Percentiles rank a stretch among this genome's conserved stretches.
These are phyloP conservation scores for Zea luxurians DNA, from an alignment of 176 grass and related monocot genomes.

Conservation along the genomic window DNA sequence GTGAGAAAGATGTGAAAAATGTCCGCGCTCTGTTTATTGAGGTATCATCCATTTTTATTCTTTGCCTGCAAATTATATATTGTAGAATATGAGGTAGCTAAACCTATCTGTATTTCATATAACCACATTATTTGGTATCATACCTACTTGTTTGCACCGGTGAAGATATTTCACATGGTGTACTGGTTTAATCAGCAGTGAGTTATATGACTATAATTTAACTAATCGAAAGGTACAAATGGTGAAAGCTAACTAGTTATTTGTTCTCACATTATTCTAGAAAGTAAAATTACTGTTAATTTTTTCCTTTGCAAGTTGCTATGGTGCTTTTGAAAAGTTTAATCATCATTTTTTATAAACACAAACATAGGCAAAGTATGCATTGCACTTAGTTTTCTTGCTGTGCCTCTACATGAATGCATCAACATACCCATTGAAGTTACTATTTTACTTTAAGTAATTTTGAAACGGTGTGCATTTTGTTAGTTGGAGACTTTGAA, in stretches of 20 bases:
- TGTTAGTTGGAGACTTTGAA: conserved; percentile 81
- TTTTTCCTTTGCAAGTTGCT: conserved; percentile 18
- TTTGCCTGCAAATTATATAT: conserved; percentile 20
- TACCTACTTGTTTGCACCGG: neutral
- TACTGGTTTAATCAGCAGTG: conserved; percentile 12
- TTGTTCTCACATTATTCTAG: conserved; percentile 19
- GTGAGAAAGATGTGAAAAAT: conserved; percentile 80
- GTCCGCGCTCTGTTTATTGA: conserved; percentile 70
- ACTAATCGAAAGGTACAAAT: conserved; percentile 18
- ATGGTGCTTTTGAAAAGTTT: conserved; percentile 21
- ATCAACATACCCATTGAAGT: neutral
- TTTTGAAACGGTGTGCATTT: conserved; percentile 11
- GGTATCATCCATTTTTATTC: conserved; percentile 43
- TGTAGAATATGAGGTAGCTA: conserved; percentile 15
- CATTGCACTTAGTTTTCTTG: neutral
- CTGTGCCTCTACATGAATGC: conserved; percentile 7
- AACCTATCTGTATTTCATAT: conserved; percentile 13
- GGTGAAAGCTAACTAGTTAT: conserved; percentile 8
- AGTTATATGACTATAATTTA: conserved; percentile 19
- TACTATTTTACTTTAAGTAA: conserved; percentile 28
- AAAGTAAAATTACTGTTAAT: neutral
- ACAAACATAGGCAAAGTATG: neutral
- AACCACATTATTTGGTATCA: neutral
- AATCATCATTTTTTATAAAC: conserved; percentile 14
- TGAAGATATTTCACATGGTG: conserved; percentile 13